phyloP scores from a whole-genome alignment of 2,329 filamentous ascomycete genomes.

The Fusarium chaquense region DNA sequence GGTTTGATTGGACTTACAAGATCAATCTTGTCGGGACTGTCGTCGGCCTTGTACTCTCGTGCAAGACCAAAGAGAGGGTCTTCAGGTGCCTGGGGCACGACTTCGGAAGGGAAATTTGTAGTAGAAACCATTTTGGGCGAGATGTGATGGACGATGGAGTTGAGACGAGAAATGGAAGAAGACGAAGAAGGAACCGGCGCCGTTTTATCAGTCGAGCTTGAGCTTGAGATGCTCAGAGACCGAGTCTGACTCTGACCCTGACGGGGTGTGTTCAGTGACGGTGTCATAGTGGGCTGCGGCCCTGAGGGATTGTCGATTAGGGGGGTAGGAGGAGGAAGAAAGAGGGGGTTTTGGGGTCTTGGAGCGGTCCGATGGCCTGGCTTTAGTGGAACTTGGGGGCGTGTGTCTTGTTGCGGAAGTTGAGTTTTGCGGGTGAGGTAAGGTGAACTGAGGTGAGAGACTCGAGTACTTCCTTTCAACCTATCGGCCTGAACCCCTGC shows the following conservation, averaged over 20 bases:
- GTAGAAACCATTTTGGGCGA: conserved; percentile 63
- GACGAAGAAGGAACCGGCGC: conserved; percentile 55
- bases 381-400: conserved; percentile 36
- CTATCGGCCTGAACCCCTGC: conserved; percentile 17
- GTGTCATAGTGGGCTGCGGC: conserved; percentile 50
- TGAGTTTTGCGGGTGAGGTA: conserved; percentile 22
- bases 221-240: conserved; percentile 39
- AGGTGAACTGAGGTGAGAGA: conserved; percentile 36
- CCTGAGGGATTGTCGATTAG: conserved; percentile 47
- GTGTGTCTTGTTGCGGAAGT: conserved; percentile 13
- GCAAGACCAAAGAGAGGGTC: conserved; percentile 95
- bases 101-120: conserved; percentile 76
- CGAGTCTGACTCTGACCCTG: conserved; percentile 34
- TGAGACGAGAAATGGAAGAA: conserved; percentile 65
- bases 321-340: conserved; percentile 30
- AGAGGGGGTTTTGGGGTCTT: conserved; percentile 31
- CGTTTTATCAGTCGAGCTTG: conserved; percentile 49
- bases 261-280: conserved; percentile 46
- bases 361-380: conserved; percentile 43
- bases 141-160: conserved; percentile 78
- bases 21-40: conserved; percentile 85
- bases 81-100: conserved; percentile 90
- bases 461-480: conserved; percentile 1
- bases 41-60: conserved; percentile 86
- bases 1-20: conserved; percentile 69